Evolutionary conservation across 108 stramenopile species (phyloP).

Genomic region (Cylindrotheca closterium): DNA sequence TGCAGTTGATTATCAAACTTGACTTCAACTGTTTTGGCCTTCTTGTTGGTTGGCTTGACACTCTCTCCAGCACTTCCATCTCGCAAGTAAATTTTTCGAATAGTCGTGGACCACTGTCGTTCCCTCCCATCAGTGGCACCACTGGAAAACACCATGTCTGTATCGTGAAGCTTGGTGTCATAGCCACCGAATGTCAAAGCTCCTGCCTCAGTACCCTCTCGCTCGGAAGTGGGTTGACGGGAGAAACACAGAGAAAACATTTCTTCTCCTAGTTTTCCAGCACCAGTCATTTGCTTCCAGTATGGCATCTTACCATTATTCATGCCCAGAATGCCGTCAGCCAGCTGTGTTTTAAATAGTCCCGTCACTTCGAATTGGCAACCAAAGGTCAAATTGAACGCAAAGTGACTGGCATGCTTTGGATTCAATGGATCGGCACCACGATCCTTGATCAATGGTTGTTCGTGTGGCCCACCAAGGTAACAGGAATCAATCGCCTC

Average conservation of each 20-base stretch:
- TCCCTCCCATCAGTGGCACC: constrained; percentile 1
- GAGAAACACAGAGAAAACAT: constrained; percentile 68
- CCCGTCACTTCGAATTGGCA: constrained; percentile 87
- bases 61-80: constrained; percentile 45
- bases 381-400: constrained; percentile 84
- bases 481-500: constrained; percentile 52
- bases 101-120: constrained; percentile 72
- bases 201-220: constrained; percentile 62
- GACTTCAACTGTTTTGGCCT: constrained; percentile 8
- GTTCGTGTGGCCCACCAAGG: constrained; percentile 40
- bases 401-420: constrained; percentile 29
- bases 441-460: constrained; percentile 16
- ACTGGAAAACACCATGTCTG: constrained; percentile 73
- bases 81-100: constrained; percentile 62
- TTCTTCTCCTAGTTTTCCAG: constrained; percentile 32
- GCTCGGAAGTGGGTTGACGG: constrained; percentile 35
- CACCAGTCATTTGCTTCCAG: constrained; percentile 64
- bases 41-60: background rate
- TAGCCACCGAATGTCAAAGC: constrained; percentile 86
- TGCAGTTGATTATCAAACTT: constrained; percentile 42
- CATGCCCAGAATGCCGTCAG: constrained; percentile 94
- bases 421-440: constrained; percentile 48
- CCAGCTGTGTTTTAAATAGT: constrained; percentile 86
- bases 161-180: constrained; percentile 55
- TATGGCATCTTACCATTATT: constrained; percentile 38